phyloP scores from a whole-genome alignment of 2,329 filamentous ascomycete genomes.

The Verticillium zaregamsianum region DNA sequence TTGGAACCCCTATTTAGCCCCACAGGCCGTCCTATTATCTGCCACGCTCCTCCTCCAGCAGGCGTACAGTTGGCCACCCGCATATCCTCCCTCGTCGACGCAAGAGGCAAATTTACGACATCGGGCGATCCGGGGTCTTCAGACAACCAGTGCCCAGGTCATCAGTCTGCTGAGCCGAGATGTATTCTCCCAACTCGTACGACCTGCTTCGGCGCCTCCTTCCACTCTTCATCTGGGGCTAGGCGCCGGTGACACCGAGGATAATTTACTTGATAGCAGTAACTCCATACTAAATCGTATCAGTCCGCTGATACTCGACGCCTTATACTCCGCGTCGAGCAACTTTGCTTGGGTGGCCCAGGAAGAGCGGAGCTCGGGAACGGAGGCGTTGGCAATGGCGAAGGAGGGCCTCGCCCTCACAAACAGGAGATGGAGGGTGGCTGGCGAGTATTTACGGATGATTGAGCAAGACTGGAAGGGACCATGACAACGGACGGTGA shows the following conservation, averaged over 20 bases:
- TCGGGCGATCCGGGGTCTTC: slow-evolving; percentile 26
- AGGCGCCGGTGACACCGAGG: background rate
- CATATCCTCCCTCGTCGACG: slow-evolving; percentile 10
- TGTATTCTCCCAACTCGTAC: slow-evolving; percentile 14
- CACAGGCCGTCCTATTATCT: slow-evolving; percentile 16
- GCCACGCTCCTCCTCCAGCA: slow-evolving; percentile 25
- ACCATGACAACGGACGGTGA: slow-evolving; percentile 1
- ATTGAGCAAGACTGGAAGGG: slow-evolving; percentile 28
- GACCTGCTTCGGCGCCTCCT: slow-evolving; percentile 16
- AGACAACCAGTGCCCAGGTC: slow-evolving; percentile 21
- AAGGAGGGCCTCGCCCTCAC: slow-evolving; percentile 22
- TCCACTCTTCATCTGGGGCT: background rate
- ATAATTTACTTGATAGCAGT: background rate
- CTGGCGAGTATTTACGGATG: slow-evolving; percentile 29
- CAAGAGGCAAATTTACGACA: slow-evolving; percentile 25
- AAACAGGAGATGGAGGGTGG: slow-evolving; percentile 28
- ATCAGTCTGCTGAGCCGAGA: slow-evolving; percentile 21
- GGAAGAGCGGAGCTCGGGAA: slow-evolving; percentile 27
- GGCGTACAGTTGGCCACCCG: slow-evolving; percentile 29
- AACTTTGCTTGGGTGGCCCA: slow-evolving; percentile 32
- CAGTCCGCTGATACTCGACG: slow-evolving; percentile 31
- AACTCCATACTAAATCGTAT: slow-evolving; percentile 6
- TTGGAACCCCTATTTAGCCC: slow-evolving; percentile 7
- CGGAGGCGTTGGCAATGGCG: slow-evolving; percentile 22
- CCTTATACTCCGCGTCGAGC: slow-evolving; percentile 30